Percentiles rank a stretch among this genome's conserved stretches.
Evolutionary conservation across 73 alveolate genomes (phyloP).

Genomic region (Effrenium voratum): DNA sequence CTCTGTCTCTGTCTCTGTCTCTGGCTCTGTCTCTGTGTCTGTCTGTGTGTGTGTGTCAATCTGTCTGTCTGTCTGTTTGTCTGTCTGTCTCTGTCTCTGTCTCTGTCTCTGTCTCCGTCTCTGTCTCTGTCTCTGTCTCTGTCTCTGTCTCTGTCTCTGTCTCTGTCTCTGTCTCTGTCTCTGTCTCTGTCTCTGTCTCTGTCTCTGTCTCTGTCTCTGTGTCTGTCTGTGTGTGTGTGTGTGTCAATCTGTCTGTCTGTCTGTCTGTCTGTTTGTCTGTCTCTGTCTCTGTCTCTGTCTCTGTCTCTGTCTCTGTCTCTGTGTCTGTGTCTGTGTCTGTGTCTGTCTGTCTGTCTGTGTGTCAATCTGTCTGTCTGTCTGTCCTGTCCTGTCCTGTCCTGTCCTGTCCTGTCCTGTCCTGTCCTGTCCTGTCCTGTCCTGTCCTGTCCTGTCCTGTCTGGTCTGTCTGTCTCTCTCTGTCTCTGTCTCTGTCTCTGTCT

Average conservation of each 20-base stretch:
- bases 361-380: too few species aligned
- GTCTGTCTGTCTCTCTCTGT: constrained; percentile 8
- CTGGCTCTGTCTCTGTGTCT: not conserved
- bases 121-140: not conserved
- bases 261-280: not conserved
- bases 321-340: not conserved
- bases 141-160: not conserved
- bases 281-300: not conserved
- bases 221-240: not conserved
- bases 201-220: not conserved
- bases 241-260: not conserved
- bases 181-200: not conserved
- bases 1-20: not conserved
- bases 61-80: not conserved
- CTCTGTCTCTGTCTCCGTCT: not conserved
- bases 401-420: too few species aligned
- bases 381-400: too few species aligned
- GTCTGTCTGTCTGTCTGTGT: not conserved
- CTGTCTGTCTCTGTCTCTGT: not conserved
- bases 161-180: not conserved
- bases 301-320: not conserved
- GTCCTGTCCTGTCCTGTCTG: not conserved
- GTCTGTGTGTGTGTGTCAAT: not conserved
- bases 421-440: too few species aligned
- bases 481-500: constrained; percentile 11